These are phyloP conservation scores for Botrytis pseudocinerea DNA, from an alignment of 2,329 filamentous ascomycete species.

Conservation along the genomic window DNA sequence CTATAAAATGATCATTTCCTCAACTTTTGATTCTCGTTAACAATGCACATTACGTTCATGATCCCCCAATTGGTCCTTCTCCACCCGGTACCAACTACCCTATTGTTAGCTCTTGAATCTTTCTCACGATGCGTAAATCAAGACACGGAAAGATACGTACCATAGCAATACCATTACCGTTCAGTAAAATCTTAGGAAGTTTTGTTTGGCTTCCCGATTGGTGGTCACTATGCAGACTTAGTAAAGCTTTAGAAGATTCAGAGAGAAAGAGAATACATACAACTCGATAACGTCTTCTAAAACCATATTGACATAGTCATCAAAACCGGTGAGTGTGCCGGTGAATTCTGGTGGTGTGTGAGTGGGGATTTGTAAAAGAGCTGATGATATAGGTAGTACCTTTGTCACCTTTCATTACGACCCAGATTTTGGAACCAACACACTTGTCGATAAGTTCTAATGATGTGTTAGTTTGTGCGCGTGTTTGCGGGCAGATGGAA, in stretches of 20 bases:
- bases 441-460: conserved; percentile 98
- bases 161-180: conserved; percentile 99
- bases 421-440: conserved; percentile 96
- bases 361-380: neutral
- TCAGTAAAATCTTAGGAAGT: conserved; percentile 90
- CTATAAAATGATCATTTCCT: neutral
- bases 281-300: conserved; percentile 96
- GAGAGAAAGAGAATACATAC: conserved; percentile 51
- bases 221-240: conserved; percentile 74
- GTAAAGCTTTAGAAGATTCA: neutral
- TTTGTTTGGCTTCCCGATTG: conserved; percentile 77
- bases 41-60: conserved; percentile 25
- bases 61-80: conserved; percentile 57
- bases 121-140: neutral
- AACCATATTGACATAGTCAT: conserved; percentile 99
- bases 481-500: conserved; percentile 28
- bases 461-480: conserved; percentile 30
- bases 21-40: conserved; percentile 14
- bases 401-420: conserved; percentile 99
- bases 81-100: conserved; percentile 73
- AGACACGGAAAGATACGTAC: conserved; percentile 47
- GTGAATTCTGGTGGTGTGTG: conserved; percentile 71
- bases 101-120: conserved; percentile 20
- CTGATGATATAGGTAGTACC: conserved; percentile 55
- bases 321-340: conserved; percentile 90